Conservation (phyloP, 371 early-diverging fungal species). For the Actinomortierella ambigua region DNA sequence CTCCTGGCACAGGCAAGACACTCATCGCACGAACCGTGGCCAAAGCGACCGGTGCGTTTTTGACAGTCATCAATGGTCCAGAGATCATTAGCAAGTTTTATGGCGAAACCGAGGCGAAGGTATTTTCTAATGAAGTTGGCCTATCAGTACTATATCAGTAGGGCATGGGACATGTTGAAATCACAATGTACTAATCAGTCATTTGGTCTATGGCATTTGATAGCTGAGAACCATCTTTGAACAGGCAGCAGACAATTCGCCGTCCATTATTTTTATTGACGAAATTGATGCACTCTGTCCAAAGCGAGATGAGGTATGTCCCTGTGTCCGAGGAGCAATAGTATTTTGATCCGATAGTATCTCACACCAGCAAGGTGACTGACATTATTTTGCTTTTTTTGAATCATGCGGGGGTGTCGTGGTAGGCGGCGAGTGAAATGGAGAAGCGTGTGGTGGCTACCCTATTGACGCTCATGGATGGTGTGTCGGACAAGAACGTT, state of each 20-base stretch:
- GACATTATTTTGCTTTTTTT: no score
- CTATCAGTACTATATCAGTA: no score
- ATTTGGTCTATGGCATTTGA: no score
- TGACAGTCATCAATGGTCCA: conserved; percentile 93
- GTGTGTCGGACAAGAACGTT: conserved; percentile 57
- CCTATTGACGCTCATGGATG: conserved; percentile 97
- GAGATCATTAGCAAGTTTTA: conserved; percentile 95
- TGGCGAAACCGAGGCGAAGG: conserved; percentile 96
- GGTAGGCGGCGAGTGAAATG: conserved; percentile 67
- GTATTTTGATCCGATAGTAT: no score
- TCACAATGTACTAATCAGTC: no score
- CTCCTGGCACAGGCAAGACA: conserved; percentile 99
- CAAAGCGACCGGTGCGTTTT: conserved; percentile 78
- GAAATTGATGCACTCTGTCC: conserved; percentile 98
- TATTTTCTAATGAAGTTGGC: no score
- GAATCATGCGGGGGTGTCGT: conserved; percentile 2
- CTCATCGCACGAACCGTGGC: conserved; percentile 93
- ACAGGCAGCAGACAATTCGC: conserved; percentile 81
- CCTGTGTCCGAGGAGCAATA: neutral
- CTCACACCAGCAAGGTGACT: no score
- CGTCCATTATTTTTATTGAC: conserved; percentile 97
- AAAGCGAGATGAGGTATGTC: conserved; percentile 77
- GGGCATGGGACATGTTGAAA: no score
- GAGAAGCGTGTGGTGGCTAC: conserved; percentile 97
- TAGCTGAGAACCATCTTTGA: conserved; percentile 82